Percentiles rank a stretch among this genome's conserved stretches.
These are phyloP conservation scores for Dentipellis sp. DNA, from an alignment of 768 basidiomycete species.

Conservation along the genomic window DNA sequence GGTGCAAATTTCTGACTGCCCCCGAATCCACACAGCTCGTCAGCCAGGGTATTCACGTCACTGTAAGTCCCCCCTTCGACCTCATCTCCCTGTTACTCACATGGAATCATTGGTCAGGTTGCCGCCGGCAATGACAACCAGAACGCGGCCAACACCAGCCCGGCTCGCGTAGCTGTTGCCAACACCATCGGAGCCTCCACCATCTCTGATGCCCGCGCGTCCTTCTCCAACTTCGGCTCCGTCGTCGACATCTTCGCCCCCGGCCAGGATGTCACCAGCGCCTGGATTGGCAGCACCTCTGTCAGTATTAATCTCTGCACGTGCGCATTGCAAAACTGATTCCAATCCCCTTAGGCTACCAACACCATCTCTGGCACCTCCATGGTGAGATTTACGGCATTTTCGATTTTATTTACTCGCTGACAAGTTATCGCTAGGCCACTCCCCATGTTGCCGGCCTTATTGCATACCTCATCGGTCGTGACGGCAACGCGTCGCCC, in stretches of 20 bases:
- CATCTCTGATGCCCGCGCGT: conserved; percentile 6
- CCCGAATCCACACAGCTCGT: conserved; percentile 17
- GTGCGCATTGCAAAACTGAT: not conserved
- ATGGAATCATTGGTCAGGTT: conserved; percentile 5
- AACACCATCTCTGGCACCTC: conserved; percentile 1
- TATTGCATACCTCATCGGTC: not conserved
- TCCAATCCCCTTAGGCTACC: not conserved
- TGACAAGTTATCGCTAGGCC: not conserved
- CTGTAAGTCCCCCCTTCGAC: conserved; percentile 3
- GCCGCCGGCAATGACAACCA: conserved; percentile 13
- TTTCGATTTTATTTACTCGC: not conserved
- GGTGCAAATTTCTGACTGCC: too few species aligned
- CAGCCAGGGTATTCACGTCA: conserved; percentile 23
- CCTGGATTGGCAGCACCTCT: conserved; percentile 1
- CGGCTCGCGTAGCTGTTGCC: conserved; percentile 9
- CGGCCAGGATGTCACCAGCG: conserved; percentile 9
- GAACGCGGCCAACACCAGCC: conserved; percentile 9
- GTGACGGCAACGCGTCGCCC: conserved; percentile 6
- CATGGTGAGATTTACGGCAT: not conserved
- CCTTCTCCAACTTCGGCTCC: conserved; percentile 15
- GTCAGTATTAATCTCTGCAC: not conserved
- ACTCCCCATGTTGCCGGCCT: conserved; percentile 1
- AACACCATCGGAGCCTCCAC: conserved; percentile 14
- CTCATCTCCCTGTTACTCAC: not conserved
- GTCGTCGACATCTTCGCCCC: conserved; percentile 15